Evolutionary conservation across 192 early-diverging fungal species (phyloP), one percentile per base, ranked within the genome.

Genomic region (Borealophlyctis nickersoniae): DNA sequence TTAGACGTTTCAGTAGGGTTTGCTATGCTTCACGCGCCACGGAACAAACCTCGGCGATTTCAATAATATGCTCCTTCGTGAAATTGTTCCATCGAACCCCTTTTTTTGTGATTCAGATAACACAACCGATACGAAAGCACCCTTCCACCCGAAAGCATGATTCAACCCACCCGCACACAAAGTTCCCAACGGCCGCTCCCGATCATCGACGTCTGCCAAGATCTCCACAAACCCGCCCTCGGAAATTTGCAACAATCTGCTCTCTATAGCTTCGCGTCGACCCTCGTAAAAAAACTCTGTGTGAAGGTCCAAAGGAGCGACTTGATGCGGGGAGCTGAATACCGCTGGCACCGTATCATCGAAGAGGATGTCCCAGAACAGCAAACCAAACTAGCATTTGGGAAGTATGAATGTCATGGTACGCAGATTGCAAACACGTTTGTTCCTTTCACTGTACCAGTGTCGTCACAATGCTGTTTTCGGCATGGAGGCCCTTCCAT

Each of bases 231-330:
- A 27, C 3, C 34, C 59, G 9, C 65, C 72, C 7, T 33, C 24
- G 9, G 30, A 5, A 23, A 77, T 69, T 24, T 67, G 52, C 4
- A 24, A 33, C 28, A 78, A 31, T 16, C 73, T 34, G 24, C 5
- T 27, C 30, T 75, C 77, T 59, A 78, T 69, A 1, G 7, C 4
- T 1, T n/a, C 50, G 51, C 53, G 57, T 19, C 77, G 52, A 7
- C 62, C 58, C 7, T 27, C 16, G 29, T 67, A 73, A 48, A 78
- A 78, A 53, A 73, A 78, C 55, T 78, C 77, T 4, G 77, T 78
- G 5, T 35, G 14, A 11, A 73, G 34, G 59, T 78, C 77, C 54
- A 77, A 36, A 24, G 77, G 77, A 7, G 65, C 66, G 30, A 56
- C 73, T 67, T 78, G 77, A 52, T 63, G 75, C 24, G 73, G 70